Base-by-base conservation (phyloP, 345 rosid genomes). In the Gossypium thurberi region DNA sequence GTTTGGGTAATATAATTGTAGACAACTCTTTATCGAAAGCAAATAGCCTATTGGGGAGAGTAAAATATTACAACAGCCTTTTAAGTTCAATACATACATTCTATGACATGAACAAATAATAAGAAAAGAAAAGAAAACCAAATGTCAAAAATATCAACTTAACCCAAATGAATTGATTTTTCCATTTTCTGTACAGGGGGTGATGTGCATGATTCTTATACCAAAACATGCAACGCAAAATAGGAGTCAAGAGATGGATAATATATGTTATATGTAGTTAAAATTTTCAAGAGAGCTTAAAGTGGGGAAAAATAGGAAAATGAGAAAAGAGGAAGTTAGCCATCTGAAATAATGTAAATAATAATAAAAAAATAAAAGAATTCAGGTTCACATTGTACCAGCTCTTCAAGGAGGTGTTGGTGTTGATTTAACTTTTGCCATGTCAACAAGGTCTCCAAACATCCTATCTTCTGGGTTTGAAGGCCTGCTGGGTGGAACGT, bases 391-490 rank as follows among this genome's bases (percentile, higher is more conserved):
- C 92, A 87, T 86, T 85, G 93, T 88, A 76, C 98, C 95, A 61
- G 94, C 88, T 82, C 85, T 88, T 78, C 89, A 85, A 3, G 94
- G 82, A 33, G 89, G 79, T 28, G 90, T 53, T 78, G 90, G 88
- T 11, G 87, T 67, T 2, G 92, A 79, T 82, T 93, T 96, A 79
- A 93, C 80, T 78, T 91, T 96, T 11, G 97, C 83, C 76, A 96
- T 81, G 77, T 93, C 94, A 12, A 96, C 98, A 21, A 96, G 97
- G 80, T 96, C 99, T 70, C 99, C 98, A 74, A 96, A 96, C 50
- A 96, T 81, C 90, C 86, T 96, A 77, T 96, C 89, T 81, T 88
- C 91, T 12, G 91, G 92, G 56, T 87, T 87, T 17, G 88, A 74
- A 55, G 88, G 84, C 84, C 76, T 89, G 81, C 78, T 86, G 1